Percentiles rank a stretch among this genome's conserved stretches.
Conservation (phyloP, 2,329 filamentous ascomycete genomes). For the Neofusicoccum sp. region DNA sequence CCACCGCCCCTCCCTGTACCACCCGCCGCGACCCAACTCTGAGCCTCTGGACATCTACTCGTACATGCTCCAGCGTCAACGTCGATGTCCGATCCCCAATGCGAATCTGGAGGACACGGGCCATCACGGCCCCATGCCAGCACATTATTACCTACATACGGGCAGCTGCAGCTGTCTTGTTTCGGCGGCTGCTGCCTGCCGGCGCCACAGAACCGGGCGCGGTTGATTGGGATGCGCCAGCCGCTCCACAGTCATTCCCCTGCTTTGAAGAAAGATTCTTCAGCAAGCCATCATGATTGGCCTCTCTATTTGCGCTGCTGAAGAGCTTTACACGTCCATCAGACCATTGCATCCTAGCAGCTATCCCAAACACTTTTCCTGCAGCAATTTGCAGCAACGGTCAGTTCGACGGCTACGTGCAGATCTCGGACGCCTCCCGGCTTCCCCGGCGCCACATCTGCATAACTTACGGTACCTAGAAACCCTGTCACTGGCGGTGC, state of each 20-base stretch:
- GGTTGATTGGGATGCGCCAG: no score
- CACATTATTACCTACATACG: neutral
- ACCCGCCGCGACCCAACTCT: no score
- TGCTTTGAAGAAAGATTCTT: neutral
- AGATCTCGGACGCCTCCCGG: neutral
- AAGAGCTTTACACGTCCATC: neutral
- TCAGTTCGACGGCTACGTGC: neutral
- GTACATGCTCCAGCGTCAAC: neutral
- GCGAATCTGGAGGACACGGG: neutral
- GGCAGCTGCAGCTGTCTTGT: neutral
- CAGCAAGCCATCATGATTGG: neutral
- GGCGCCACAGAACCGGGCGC: neutral
- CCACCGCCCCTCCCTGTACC: no score
- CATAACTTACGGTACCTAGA: neutral
- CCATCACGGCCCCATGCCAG: neutral
- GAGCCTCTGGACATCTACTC: no score
- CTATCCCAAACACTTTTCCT: neutral
- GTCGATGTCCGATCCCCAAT: neutral
- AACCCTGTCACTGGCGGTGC: neutral
- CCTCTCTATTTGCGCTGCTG: neutral
- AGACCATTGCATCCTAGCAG: neutral
- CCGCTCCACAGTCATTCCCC: neutral
- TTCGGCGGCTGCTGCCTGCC: neutral
- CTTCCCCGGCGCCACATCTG: neutral
- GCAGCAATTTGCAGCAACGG: no score